Conservation (phyloP, 345 rosid genomes). For the Hypericum androsaemum region DNA sequence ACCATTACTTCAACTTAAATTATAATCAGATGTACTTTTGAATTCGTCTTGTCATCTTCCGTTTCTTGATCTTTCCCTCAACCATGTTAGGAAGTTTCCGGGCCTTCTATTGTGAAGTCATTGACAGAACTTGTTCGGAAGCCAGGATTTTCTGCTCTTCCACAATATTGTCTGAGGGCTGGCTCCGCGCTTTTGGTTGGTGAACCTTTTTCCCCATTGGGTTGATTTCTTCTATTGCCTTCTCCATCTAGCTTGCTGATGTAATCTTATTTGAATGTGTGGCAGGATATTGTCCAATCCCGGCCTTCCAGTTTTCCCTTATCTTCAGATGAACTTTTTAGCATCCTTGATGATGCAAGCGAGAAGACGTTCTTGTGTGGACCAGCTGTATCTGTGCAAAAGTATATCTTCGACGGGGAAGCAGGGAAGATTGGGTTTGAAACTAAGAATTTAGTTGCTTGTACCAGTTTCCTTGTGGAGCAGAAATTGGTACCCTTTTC, state of each 20-base stretch:
- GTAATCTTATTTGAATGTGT: slow-evolving; percentile 8
- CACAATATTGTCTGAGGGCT: slow-evolving; percentile 64
- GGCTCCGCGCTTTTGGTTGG: slow-evolving; percentile 82
- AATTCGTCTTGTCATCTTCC: too few relatives aligned
- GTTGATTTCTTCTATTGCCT: neutral
- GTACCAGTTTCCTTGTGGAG: slow-evolving; percentile 75
- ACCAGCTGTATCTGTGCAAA: slow-evolving; percentile 63
- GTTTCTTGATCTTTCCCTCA: neutral
- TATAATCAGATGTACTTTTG: too few relatives aligned
- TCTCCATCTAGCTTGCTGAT: neutral
- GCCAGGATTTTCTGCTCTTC: slow-evolving; percentile 57
- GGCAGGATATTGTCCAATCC: slow-evolving; percentile 73
- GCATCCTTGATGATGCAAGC: slow-evolving; percentile 91
- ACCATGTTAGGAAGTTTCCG: slow-evolving; percentile 49
- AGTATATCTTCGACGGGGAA: slow-evolving; percentile 82
- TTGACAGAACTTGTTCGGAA: slow-evolving; percentile 53
- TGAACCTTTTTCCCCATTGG: slow-evolving; percentile 3
- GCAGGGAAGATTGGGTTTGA: slow-evolving; percentile 72
- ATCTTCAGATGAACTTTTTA: slow-evolving; percentile 64
- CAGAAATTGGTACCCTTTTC: slow-evolving; percentile 57
- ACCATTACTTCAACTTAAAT: too few relatives aligned
- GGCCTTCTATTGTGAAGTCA: slow-evolving; percentile 49
- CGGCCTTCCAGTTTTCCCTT: slow-evolving; percentile 62
- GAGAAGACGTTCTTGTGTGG: slow-evolving; percentile 77
- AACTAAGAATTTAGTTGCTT: slow-evolving; percentile 75